Evolutionary conservation across 768 basidiomycete species (phyloP).

Genomic region (Gautieria morchelliformis): DNA sequence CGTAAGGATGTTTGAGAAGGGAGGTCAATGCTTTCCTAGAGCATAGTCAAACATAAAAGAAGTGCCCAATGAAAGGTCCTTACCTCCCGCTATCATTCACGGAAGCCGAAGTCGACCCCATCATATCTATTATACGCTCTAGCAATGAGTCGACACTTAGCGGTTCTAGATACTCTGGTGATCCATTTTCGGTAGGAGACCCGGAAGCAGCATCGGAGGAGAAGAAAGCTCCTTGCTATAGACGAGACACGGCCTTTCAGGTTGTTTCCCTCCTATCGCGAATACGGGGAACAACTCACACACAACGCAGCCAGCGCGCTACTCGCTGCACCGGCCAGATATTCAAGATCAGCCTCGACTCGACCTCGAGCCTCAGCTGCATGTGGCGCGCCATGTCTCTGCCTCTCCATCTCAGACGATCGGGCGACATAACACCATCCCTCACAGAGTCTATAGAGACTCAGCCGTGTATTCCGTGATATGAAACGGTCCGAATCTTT

Average conservation of each 20-base stretch:
- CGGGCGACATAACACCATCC: conserved; percentile 89
- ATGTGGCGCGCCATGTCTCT: conserved; percentile 26
- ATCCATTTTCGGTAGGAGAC: conserved; percentile 49
- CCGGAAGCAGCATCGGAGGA: conserved; percentile 46
- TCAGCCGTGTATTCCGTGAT: conserved; percentile 63
- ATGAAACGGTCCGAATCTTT: conserved; percentile 72
- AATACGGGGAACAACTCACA: conserved; percentile 42
- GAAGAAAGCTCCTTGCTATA: conserved; percentile 71
- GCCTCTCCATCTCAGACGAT: conserved; percentile 62
- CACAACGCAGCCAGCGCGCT: conserved; percentile 82
- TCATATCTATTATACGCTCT: conserved; percentile 60
- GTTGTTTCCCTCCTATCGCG: not conserved
- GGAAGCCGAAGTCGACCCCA: conserved; percentile 45
- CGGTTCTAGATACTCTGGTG: conserved; percentile 42
- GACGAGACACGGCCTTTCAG: not conserved
- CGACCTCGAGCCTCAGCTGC: conserved; percentile 15
- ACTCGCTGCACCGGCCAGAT: conserved; percentile 74
- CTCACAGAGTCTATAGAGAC: conserved; percentile 78
- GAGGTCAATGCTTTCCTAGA: conserved; percentile 68
- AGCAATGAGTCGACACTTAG: conserved; percentile 44
- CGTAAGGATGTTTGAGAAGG: conserved; percentile 48
- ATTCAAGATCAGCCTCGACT: conserved; percentile 59
- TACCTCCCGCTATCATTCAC: conserved; percentile 57
- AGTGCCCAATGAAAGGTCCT: conserved; percentile 19
- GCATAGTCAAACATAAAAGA: not conserved